phyloP scores from a whole-genome alignment of 345 rosid genomes.

The Corymbia maculata region DNA sequence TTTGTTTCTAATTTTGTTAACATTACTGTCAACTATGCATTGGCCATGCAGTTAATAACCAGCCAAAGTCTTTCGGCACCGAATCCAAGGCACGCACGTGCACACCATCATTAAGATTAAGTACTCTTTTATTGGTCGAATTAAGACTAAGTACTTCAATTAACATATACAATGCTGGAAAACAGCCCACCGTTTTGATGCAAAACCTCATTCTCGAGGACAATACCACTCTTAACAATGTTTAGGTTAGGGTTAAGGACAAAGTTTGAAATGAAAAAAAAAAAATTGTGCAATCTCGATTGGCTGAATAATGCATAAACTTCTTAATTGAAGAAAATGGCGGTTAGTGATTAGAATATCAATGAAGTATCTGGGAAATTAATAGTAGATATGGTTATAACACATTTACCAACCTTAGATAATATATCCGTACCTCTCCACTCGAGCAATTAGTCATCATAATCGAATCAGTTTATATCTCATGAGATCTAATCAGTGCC shows the following conservation, averaged over 20 bases:
- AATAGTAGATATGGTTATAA: not conserved
- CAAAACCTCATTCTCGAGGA: conserved; percentile 5
- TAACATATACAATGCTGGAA: not conserved
- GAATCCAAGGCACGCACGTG: conserved; percentile 2
- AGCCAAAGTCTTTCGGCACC: not conserved
- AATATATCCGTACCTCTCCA: not conserved
- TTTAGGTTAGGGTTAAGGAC: not conserved
- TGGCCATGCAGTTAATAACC: not conserved
- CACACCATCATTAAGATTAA: not conserved
- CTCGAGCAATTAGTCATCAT: not conserved
- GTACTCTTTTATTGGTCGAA: not conserved
- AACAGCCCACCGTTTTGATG: conserved; percentile 14
- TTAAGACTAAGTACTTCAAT: not conserved
- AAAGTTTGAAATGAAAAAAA: not conserved
- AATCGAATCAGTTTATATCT: not conserved
- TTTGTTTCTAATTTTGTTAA: not conserved
- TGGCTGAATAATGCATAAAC: not conserved
- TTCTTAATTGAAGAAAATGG: not conserved
- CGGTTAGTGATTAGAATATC: not conserved
- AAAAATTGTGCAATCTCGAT: not conserved
- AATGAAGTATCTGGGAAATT: not conserved
- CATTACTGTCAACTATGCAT: not conserved
- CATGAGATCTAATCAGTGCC: not conserved
- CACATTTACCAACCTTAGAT: not conserved
- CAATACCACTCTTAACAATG: not conserved